Percentiles rank a stretch among this genome's conserved stretches.
Conservation (phyloP, 495 filamentous ascomycete genomes). For the Stereocaulon alpinum region DNA sequence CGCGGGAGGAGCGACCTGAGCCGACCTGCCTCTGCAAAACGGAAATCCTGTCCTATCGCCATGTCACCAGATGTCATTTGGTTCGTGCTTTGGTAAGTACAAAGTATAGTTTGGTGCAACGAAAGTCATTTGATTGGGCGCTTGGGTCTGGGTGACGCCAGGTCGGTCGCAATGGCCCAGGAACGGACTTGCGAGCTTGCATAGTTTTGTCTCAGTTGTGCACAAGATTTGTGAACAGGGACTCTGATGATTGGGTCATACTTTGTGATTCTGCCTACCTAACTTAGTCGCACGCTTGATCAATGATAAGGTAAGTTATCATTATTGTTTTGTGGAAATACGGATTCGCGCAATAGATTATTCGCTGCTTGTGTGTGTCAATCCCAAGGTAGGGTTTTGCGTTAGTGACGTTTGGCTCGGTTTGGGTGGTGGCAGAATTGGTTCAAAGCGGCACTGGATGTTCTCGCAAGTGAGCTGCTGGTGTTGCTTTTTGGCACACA, state of each 20-base stretch:
- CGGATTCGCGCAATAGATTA: not conserved
- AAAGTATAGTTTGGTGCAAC: not conserved
- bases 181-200: constrained; percentile 11
- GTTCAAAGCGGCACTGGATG: constrained; percentile 20
- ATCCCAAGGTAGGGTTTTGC: not conserved
- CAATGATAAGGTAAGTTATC: no score
- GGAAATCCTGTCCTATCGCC: no score
- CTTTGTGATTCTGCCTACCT: constrained; percentile 4
- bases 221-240: not conserved
- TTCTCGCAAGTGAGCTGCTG: constrained; percentile 15
- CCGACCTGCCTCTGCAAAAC: no score
- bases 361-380: constrained; percentile 3
- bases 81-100: not conserved
- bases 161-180: constrained; percentile 16
- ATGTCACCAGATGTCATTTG: no score
- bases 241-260: constrained; percentile 1
- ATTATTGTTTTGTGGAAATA: not conserved
- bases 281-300: constrained; percentile 8
- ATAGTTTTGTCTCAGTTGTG: not conserved
- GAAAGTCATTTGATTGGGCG: not conserved
- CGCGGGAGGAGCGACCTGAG: not conserved
- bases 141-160: constrained; percentile 7
- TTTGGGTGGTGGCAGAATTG: not conserved
- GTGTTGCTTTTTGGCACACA: constrained; percentile 2
- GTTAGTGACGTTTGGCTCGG: not conserved